Evolutionary conservation across 2,329 filamentous ascomycete species (phyloP).

Genomic region (Trichoderma sp.): DNA sequence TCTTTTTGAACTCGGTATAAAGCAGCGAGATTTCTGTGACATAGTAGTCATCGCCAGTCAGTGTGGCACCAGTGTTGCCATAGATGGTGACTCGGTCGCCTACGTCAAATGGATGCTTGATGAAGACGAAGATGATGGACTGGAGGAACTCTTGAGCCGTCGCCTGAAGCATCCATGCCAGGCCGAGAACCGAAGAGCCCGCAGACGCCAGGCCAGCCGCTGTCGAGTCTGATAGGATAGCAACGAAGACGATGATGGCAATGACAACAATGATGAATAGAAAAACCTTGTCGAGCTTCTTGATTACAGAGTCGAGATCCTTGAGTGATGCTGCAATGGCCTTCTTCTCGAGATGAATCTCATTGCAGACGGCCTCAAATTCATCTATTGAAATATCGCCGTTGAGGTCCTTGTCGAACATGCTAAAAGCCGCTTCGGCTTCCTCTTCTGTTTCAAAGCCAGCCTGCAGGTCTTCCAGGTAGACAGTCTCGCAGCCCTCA

Average conservation of each 20-base stretch:
- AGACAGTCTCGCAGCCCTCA: slow-evolving; percentile 72
- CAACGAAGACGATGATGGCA: slow-evolving; percentile 80
- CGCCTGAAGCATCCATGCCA: slow-evolving; percentile 89
- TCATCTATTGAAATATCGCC: slow-evolving; percentile 96
- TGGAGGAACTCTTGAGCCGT: slow-evolving; percentile 94
- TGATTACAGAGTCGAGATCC: slow-evolving; percentile 89
- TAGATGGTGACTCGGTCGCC: slow-evolving; percentile 91
- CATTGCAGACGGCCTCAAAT: slow-evolving; percentile 86
- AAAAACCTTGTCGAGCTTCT: slow-evolving; percentile 85
- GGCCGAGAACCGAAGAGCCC: slow-evolving; percentile 79
- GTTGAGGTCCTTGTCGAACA: slow-evolving; percentile 96
- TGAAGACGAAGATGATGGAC: slow-evolving; percentile 91
- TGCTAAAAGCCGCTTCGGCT: slow-evolving; percentile 80
- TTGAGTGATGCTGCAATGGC: slow-evolving; percentile 92
- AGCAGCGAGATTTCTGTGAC: slow-evolving; percentile 90
- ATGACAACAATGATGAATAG: slow-evolving; percentile 82
- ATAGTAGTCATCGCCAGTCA: slow-evolving; percentile 89
- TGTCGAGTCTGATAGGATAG: slow-evolving; percentile 85
- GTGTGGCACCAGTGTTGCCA: slow-evolving; percentile 75
- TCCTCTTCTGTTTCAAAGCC: slow-evolving; percentile 83
- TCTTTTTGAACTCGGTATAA: slow-evolving; percentile 98
- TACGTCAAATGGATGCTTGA: slow-evolving; percentile 96
- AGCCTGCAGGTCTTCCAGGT: slow-evolving; percentile 70
- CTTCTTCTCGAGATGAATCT: slow-evolving; percentile 92
- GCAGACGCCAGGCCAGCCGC: slow-evolving; percentile 86